Evolutionary conservation across 2,329 filamentous ascomycete genomes (phyloP).

Genomic region (Colletotrichum tamarilloi): DNA sequence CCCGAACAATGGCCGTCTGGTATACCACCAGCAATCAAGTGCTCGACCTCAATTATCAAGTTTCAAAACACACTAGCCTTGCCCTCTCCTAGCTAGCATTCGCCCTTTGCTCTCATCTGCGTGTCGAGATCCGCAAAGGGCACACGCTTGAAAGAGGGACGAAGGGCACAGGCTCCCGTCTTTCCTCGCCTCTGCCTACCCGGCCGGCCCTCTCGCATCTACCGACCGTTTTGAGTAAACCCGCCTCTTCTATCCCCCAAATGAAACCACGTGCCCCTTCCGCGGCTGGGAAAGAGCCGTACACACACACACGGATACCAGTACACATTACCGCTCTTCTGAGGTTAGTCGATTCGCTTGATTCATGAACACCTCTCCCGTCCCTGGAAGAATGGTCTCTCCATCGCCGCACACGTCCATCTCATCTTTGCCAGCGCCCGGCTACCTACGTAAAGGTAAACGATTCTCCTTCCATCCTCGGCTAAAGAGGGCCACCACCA

Average conservation of each 20-base stretch:
- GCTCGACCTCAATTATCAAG: constrained; percentile 1
- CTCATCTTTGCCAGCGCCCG: background rate
- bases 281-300: constrained; percentile 6
- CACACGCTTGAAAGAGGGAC: background rate
- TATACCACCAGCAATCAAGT: background rate
- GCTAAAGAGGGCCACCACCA: background rate
- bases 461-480: background rate
- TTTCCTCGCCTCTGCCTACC: background rate
- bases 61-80: constrained; percentile 14
- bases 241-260: background rate
- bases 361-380: background rate
- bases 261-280: constrained; percentile 15
- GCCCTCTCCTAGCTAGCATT: background rate
- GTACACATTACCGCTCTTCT: background rate
- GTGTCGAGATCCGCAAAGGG: background rate
- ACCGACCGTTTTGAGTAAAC: constrained; percentile 6
- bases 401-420: background rate
- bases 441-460: background rate
- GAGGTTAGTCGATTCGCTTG: background rate
- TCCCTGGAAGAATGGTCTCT: background rate
- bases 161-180: constrained; percentile 21
- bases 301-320: background rate
- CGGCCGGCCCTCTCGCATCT: constrained; percentile 1
- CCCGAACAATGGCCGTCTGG: background rate
- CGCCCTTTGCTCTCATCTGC: background rate